Evolutionary conservation across 2,329 filamentous ascomycete species (phyloP).

Genomic region (Ascosphaera apis): DNA sequence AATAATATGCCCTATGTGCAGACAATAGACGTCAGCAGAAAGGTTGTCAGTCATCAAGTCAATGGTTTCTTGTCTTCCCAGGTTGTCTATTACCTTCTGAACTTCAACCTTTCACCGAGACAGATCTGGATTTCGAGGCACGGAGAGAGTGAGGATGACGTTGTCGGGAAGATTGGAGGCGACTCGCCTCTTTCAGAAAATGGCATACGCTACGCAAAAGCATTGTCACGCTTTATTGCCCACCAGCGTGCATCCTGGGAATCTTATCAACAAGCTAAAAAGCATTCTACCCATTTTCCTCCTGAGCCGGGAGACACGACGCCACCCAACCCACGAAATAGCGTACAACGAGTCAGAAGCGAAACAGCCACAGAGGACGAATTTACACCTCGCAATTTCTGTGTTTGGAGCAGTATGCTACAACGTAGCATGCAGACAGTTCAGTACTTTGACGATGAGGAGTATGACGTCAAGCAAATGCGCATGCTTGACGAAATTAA

Average conservation of each 20-base stretch:
- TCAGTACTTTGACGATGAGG: constrained; percentile 80
- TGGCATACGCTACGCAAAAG: constrained; percentile 54
- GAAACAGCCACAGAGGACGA: no score
- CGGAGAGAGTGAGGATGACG: constrained; percentile 75
- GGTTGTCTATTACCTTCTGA: constrained; percentile 83
- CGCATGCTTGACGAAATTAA: constrained; percentile 95
- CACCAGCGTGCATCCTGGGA: constrained; percentile 63
- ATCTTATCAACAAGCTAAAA: constrained; percentile 55
- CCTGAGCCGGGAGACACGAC: constrained; percentile 77
- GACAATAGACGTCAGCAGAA: constrained; percentile 93
- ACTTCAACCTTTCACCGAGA: constrained; percentile 84
- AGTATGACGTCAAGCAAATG: constrained; percentile 94
- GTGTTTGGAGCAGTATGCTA: constrained; percentile 96
- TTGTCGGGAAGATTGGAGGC: constrained; percentile 70
- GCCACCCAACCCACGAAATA: constrained; percentile 71
- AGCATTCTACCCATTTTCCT: constrained; percentile 59
- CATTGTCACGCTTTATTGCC: constrained; percentile 65
- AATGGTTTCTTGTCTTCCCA: constrained; percentile 80
- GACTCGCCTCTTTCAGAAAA: constrained; percentile 66
- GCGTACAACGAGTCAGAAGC: no score
- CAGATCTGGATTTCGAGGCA: constrained; percentile 98
- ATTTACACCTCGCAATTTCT: constrained; percentile 62
- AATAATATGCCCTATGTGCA: constrained; percentile 86
- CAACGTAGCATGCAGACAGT: constrained; percentile 72
- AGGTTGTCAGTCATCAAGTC: constrained; percentile 74